Evolutionary conservation across 2,329 filamentous ascomycete genomes (phyloP).

Genomic region (Metarhizium guizhouense): DNA sequence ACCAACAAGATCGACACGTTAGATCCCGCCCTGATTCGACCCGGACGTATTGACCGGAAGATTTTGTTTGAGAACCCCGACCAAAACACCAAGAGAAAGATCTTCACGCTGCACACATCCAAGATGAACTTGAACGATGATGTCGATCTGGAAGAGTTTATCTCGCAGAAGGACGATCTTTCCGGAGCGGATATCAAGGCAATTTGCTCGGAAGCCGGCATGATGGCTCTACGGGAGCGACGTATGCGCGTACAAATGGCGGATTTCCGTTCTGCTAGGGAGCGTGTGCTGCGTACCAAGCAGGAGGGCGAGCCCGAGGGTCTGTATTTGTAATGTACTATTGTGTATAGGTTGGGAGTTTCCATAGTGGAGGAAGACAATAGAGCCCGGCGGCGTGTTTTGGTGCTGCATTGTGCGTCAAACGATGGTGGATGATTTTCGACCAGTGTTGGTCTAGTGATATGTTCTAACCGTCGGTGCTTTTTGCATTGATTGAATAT

Average conservation of each 20-base stretch:
- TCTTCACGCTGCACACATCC: slow-evolving; percentile 93
- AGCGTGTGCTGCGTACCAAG: slow-evolving; percentile 96
- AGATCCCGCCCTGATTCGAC: slow-evolving; percentile 90
- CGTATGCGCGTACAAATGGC: slow-evolving; percentile 99
- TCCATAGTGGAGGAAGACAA: not conserved
- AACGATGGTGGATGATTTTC: not conserved
- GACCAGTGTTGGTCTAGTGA: not conserved
- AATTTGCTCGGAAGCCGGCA: slow-evolving; percentile 93
- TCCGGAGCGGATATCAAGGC: slow-evolving; percentile 98
- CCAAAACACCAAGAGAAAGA: slow-evolving; percentile 94
- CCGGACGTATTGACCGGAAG: slow-evolving; percentile 97
- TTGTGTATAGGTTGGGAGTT: slow-evolving; percentile 3
- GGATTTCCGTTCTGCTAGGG: slow-evolving; percentile 86
- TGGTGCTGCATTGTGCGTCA: not conserved
- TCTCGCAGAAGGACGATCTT: slow-evolving; percentile 95
- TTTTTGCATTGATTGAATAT: too few species aligned
- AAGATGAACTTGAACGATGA: slow-evolving; percentile 97
- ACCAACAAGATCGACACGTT: slow-evolving; percentile 99
- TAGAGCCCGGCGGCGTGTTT: not conserved
- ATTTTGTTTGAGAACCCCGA: slow-evolving; percentile 65
- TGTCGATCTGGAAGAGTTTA: slow-evolving; percentile 98
- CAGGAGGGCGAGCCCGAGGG: slow-evolving; percentile 97
- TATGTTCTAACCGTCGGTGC: too few species aligned
- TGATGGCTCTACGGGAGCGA: slow-evolving; percentile 87
- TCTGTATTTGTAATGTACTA: slow-evolving; percentile 74